These are phyloP conservation scores for Trifolium repens DNA, from an alignment of 306 rosid species.

Conservation along the genomic window DNA sequence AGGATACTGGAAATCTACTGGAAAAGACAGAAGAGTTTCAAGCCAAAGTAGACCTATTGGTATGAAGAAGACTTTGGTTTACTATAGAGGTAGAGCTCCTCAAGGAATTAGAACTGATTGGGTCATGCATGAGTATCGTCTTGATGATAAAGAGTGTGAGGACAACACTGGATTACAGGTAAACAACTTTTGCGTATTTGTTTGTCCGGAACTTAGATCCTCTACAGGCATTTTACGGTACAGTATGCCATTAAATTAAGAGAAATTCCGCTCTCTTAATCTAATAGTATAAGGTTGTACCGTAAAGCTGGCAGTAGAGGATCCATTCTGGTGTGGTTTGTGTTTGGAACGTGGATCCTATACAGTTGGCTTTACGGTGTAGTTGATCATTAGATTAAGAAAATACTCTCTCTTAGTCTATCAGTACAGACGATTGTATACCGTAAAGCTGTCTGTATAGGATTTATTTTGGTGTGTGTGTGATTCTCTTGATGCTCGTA, in stretches of 20 bases:
- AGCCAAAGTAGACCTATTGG: conserved; percentile 83
- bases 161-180: conserved; percentile 80
- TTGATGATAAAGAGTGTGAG: conserved; percentile 80
- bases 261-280: neutral
- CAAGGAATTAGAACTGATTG: conserved; percentile 95
- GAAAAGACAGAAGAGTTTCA: conserved; percentile 82
- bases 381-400: too few relatives aligned
- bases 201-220: neutral
- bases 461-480: neutral
- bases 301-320: neutral
- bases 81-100: conserved; percentile 97
- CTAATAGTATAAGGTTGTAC: neutral
- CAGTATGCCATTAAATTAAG: neutral
- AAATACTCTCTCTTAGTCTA: too few relatives aligned
- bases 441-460: neutral
- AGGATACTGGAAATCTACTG: conserved; percentile 97
- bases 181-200: neutral
- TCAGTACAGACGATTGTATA: neutral
- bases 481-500: neutral
- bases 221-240: neutral
- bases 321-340: neutral
- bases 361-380: neutral
- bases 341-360: neutral
- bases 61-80: conserved; percentile 97
- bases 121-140: conserved; percentile 99